phyloP scores from a whole-genome alignment of 2,329 filamentous ascomycete genomes.

The Domatiomyces globalis region DNA sequence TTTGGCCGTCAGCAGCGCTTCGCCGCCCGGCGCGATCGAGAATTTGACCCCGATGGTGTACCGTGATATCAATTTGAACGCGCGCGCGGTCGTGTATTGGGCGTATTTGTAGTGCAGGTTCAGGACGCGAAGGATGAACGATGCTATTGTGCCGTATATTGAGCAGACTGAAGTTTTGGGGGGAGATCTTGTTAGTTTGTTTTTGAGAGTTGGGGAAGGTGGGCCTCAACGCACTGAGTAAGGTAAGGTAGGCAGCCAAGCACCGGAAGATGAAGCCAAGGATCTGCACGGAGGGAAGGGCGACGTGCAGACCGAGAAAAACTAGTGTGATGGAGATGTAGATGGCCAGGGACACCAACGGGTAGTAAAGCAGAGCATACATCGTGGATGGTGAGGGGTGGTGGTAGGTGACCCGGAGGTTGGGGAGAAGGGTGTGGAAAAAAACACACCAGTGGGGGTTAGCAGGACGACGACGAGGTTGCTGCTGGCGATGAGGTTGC shows the following conservation, averaged over 20 bases:
- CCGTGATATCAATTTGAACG: conserved; percentile 69
- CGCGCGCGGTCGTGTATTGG: conserved; percentile 70
- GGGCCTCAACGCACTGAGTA: conserved; percentile 17
- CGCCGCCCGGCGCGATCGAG: conserved; percentile 47
- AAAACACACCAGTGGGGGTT: no score
- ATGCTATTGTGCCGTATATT: conserved; percentile 61
- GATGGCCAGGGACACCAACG: conserved; percentile 38
- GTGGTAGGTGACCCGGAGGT: no score
- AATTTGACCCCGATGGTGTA: conserved; percentile 65
- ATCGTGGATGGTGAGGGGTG: conserved; percentile 5
- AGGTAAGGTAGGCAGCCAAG: conserved; percentile 32
- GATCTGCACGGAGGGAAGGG: conserved; percentile 22
- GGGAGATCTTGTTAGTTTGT: no score
- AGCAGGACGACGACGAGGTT: no score
- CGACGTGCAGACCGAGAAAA: conserved; percentile 34
- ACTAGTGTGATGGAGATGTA: conserved; percentile 48
- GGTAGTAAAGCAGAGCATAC: conserved; percentile 22
- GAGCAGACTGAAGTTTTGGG: conserved; percentile 41
- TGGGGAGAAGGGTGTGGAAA: neutral
- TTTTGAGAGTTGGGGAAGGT: no score
- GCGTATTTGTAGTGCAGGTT: conserved; percentile 57
- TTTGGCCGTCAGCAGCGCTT: conserved; percentile 46
- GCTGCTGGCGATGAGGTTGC: no score
- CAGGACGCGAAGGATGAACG: conserved; percentile 53
- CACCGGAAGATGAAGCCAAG: conserved; percentile 34